These are phyloP conservation scores for Trichoderma sp. DNA, from an alignment of 2,329 filamentous ascomycete species.

Conservation along the genomic window DNA sequence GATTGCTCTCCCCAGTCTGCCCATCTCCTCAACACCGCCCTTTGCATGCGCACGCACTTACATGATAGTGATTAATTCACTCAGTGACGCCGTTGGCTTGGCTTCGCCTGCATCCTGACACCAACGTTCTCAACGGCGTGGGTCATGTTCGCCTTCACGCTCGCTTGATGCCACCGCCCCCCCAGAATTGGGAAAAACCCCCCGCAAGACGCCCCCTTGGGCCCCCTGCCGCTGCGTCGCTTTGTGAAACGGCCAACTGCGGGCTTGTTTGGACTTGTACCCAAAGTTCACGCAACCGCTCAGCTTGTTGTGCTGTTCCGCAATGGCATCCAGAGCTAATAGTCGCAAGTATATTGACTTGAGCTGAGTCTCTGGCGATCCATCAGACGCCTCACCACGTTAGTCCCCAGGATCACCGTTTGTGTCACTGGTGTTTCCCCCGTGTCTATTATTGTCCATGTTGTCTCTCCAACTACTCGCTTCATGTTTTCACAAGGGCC, in stretches of 20 bases:
- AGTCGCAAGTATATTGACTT: neutral
- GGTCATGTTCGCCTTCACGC: neutral
- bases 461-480: neutral
- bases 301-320: neutral
- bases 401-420: neutral
- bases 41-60: neutral
- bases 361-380: neutral
- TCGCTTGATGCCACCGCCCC: neutral
- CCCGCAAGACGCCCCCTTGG: neutral
- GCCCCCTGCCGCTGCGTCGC: neutral
- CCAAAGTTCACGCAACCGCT: neutral
- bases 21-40: neutral
- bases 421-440: neutral
- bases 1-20: neutral
- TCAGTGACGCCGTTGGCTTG: neutral
- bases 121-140: neutral
- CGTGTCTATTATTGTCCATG: neutral
- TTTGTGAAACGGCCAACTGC: constrained; percentile 9
- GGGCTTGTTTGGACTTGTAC: neutral
- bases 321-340: neutral
- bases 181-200: neutral
- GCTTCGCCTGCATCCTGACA: neutral
- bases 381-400: neutral
- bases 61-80: neutral
- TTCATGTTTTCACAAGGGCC: constrained; percentile 4